phyloP scores from a whole-genome alignment of 2,329 filamentous ascomycete species.

The Shiraia bambusicola region DNA sequence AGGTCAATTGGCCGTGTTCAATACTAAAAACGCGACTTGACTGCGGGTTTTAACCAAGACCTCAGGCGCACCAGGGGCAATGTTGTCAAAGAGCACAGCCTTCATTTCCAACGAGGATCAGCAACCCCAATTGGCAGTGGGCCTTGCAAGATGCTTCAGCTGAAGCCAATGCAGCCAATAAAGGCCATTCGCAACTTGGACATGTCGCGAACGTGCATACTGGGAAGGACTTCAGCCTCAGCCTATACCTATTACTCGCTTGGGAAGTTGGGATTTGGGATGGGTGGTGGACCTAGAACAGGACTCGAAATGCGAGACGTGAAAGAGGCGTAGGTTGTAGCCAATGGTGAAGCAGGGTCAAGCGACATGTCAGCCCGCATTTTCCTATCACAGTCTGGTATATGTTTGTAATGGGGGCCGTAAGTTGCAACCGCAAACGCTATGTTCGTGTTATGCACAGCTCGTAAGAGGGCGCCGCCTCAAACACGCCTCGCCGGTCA shows the following conservation, averaged over 20 bases:
- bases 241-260: conserved; percentile 4
- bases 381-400: conserved; percentile 8
- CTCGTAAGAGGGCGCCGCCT: conserved; percentile 3
- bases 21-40: background rate
- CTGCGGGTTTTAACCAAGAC: conserved; percentile 10
- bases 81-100: conserved; percentile 23
- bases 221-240: conserved; percentile 16
- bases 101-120: conserved; percentile 15
- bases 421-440: conserved; percentile 4
- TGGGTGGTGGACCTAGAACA: background rate
- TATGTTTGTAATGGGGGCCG: conserved; percentile 12
- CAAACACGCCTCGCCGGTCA: too few species aligned
- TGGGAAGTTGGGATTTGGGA: conserved; percentile 1
- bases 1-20: background rate
- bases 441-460: conserved; percentile 11
- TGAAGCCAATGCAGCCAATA: conserved; percentile 10
- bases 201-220: conserved; percentile 3
- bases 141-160: conserved; percentile 6
- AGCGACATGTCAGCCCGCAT: conserved; percentile 13
- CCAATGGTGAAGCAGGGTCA: conserved; percentile 19
- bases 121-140: conserved; percentile 2
- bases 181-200: conserved; percentile 1
- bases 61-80: conserved; percentile 25
- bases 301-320: conserved; percentile 1
- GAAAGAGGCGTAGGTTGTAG: conserved; percentile 4